Evolutionary conservation across 2,329 filamentous ascomycete genomes (phyloP).

Genomic region (Annulohypoxylon truncatum): DNA sequence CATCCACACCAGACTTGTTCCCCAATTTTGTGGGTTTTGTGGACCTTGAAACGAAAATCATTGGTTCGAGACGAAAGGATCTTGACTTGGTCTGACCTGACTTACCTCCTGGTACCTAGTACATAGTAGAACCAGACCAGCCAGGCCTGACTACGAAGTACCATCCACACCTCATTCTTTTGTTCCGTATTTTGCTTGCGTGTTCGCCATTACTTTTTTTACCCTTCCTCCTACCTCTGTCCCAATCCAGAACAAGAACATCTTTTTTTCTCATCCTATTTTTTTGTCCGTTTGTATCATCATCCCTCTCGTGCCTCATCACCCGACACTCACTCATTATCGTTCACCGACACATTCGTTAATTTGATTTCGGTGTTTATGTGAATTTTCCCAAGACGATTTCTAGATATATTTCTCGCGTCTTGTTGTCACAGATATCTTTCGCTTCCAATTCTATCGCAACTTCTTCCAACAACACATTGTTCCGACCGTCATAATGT

Average conservation of each 20-base stretch:
- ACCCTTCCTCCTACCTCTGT: constrained; percentile 16
- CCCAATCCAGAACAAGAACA: constrained; percentile 7
- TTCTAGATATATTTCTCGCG: constrained; percentile 22
- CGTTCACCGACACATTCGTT: constrained; percentile 29
- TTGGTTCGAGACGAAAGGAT: constrained; percentile 33
- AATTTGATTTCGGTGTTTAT: constrained; percentile 25
- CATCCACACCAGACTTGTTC: constrained; percentile 21
- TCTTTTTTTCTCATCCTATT: constrained; percentile 19
- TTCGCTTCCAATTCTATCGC: constrained; percentile 22
- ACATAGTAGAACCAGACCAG: background rate
- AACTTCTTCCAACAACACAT: background rate
- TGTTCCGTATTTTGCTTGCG: constrained; percentile 30
- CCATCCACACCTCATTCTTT: constrained; percentile 25
- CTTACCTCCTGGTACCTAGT: background rate
- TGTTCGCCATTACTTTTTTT: constrained; percentile 28
- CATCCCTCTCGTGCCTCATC: constrained; percentile 5
- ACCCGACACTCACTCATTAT: constrained; percentile 14
- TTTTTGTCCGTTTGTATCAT: constrained; percentile 31
- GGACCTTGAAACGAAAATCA: constrained; percentile 31
- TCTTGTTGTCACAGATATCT: constrained; percentile 19
- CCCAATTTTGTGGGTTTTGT: too few species aligned
- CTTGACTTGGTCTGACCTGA: constrained; percentile 24
- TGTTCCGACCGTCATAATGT: constrained; percentile 41
- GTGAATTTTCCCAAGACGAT: background rate
- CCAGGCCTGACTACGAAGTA: background rate